Evolutionary conservation across 176 grass and related monocot species (phyloP), one percentile per base, ranked within the genome.

Genomic region (Juncus inflexus): DNA sequence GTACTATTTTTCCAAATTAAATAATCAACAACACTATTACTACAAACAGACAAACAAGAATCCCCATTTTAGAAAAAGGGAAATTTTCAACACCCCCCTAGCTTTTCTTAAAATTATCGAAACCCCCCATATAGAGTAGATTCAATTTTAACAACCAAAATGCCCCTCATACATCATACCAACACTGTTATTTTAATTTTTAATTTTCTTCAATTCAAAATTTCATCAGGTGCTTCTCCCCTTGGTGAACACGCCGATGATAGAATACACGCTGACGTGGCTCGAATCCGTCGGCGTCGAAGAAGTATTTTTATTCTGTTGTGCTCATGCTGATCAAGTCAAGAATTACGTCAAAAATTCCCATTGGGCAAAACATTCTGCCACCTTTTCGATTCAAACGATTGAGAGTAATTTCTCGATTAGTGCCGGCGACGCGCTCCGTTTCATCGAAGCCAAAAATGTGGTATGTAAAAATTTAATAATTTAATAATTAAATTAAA

Each of bases 231-330:
- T 99, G 73, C 59, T 99, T 15, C 64, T 99, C 14, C 95, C 94
- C 19, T 74, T 99, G 75, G 94, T 84, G 52, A 89, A 90, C 28
- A 73, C 77, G 41, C 94, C 89, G n/a, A 91, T 99, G 83, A 99
- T 99, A 66, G 81, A 90, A 42, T 99, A 99, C 83, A 80, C 88
- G 37, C 83, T 92, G 14, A 79, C 80, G 3, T 99, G 94, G 94
- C 89, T 99, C 15, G 94, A 92, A 40, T 80, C 94, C 19, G 83
- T 73, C 3, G 80, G 88, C 5, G 94, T 83, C 70, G 83, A 99
- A 54, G 94, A 99, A 73, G 83, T 75, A 37, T 90, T 92, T 73
- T 82, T 99, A 56, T 99, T 99, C 55, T 99, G 88, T 78, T 83
- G 76, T 12, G 72, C 94, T 57, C 94, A 99, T 76, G 72, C 94